Evolutionary conservation across 2,329 filamentous ascomycete genomes (phyloP).

Genomic region (Neonectria punicea): DNA sequence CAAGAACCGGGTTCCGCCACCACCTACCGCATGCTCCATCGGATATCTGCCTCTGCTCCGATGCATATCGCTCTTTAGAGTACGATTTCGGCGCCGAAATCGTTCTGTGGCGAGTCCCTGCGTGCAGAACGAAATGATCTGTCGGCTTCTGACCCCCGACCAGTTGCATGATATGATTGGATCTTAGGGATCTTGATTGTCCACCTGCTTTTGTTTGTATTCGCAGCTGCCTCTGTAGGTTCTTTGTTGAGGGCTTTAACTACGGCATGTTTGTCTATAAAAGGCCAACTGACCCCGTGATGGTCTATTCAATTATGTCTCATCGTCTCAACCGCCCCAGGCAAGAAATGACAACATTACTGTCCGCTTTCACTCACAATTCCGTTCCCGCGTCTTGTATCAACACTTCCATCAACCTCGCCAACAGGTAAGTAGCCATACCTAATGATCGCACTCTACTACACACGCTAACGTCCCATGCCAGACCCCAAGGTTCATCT

Average conservation of each 20-base stretch:
- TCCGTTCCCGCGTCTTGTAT: neutral
- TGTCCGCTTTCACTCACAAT: neutral
- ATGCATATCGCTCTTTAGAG: conserved; percentile 38
- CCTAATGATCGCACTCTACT: neutral
- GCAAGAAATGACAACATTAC: neutral
- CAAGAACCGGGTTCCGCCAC: conserved; percentile 6
- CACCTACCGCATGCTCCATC: conserved; percentile 5
- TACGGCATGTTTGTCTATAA: conserved; percentile 3
- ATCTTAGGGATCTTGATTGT: neutral
- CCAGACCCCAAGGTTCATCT: neutral
- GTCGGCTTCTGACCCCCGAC: conserved; percentile 21
- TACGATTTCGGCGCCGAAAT: conserved; percentile 5
- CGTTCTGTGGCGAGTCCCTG: conserved; percentile 11
- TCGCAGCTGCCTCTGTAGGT: neutral
- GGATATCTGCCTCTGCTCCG: conserved; percentile 34
- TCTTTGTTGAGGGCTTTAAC: neutral
- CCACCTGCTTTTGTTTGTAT: conserved; percentile 1
- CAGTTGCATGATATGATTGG: conserved; percentile 25
- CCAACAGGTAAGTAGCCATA: neutral
- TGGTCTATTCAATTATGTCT: neutral
- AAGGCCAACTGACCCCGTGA: neutral
- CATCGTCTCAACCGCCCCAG: neutral
- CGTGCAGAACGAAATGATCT: conserved; percentile 18
- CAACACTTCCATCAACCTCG: neutral
- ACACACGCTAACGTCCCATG: neutral